Conservation (phyloP, 148 eudicot genomes). For the Salicornia ramosissima region DNA sequence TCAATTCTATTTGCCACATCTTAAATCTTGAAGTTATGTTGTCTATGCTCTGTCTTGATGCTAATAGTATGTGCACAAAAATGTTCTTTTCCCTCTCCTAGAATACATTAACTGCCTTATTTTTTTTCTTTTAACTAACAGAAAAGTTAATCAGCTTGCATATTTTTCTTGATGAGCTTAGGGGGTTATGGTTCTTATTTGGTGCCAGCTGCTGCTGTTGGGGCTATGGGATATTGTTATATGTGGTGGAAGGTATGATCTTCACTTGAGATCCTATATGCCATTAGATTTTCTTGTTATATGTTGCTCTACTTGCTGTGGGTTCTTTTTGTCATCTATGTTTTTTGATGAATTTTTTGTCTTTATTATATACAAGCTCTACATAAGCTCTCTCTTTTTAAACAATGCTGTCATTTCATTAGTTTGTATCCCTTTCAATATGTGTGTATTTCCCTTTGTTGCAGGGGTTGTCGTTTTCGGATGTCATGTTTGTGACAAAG, state of each 20-base stretch:
- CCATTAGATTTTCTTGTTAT: slow-evolving; percentile 1
- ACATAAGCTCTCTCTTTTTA: neutral
- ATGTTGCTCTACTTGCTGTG: neutral
- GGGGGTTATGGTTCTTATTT: slow-evolving; percentile 70
- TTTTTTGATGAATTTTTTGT: too few relatives aligned
- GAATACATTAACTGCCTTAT: neutral
- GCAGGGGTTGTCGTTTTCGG: slow-evolving; percentile 90
- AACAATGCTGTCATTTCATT: neutral
- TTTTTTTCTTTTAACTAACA: too few relatives aligned
- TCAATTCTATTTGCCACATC: neutral
- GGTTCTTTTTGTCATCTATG: too few relatives aligned
- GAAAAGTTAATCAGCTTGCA: neutral
- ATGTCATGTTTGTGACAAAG: slow-evolving; percentile 90
- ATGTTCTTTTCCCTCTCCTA: neutral
- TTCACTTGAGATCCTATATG: slow-evolving; percentile 14
- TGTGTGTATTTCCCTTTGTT: slow-evolving; percentile 11
- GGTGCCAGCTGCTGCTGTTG: slow-evolving; percentile 89
- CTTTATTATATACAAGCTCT: too few relatives aligned
- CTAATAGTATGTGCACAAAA: neutral
- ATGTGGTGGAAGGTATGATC: slow-evolving; percentile 96
- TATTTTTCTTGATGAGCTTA: slow-evolving; percentile 24
- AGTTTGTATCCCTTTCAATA: neutral
- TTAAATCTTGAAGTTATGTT: neutral
- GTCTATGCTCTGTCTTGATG: too few relatives aligned
- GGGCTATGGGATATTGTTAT: slow-evolving; percentile 93